phyloP scores from a whole-genome alignment of 2,329 filamentous ascomycete species.

The Cyclaneusma minus region DNA sequence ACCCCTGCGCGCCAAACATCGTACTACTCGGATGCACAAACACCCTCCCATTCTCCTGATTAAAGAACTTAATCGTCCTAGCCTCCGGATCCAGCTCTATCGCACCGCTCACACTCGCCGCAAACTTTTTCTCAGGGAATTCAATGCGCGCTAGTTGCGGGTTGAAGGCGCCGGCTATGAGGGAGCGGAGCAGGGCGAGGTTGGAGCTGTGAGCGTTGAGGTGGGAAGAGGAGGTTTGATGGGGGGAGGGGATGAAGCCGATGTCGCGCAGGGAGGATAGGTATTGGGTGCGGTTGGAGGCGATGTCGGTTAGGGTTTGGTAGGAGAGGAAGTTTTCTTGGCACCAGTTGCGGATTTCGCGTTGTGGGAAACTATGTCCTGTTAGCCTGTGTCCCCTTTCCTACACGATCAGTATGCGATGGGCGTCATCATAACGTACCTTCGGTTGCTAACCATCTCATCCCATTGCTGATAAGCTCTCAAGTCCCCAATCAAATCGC shows the following conservation, averaged over 20 bases:
- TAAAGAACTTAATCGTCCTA: constrained; percentile 82
- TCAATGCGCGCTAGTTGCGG: constrained; percentile 87
- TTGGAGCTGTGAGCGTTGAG: constrained; percentile 33
- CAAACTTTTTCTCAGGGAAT: constrained; percentile 92
- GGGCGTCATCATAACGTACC: constrained; percentile 14
- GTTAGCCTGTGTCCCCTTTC: constrained; percentile 5
- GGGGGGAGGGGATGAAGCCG: constrained; percentile 46
- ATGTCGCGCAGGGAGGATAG: constrained; percentile 74
- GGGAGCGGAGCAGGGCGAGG: constrained; percentile 18
- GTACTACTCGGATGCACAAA: constrained; percentile 87
- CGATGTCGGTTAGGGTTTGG: constrained; percentile 75
- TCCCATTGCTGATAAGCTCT: constrained; percentile 74
- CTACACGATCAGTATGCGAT: neutral
- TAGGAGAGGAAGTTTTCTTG: constrained; percentile 71
- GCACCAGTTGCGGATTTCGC: constrained; percentile 62
- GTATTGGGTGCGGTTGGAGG: constrained; percentile 74
- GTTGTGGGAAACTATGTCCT: constrained; percentile 28
- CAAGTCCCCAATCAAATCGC: constrained; percentile 79
- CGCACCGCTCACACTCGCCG: constrained; percentile 70
- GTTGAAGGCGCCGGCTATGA: constrained; percentile 32
- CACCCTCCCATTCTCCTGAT: constrained; percentile 68
- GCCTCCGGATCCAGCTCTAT: constrained; percentile 91
- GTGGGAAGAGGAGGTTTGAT: constrained; percentile 16
- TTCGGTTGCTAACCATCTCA: constrained; percentile 41
- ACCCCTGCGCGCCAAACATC: constrained; percentile 69